Conservation (phyloP, 768 basidiomycete species). For the Kwoniella botswanensis region DNA sequence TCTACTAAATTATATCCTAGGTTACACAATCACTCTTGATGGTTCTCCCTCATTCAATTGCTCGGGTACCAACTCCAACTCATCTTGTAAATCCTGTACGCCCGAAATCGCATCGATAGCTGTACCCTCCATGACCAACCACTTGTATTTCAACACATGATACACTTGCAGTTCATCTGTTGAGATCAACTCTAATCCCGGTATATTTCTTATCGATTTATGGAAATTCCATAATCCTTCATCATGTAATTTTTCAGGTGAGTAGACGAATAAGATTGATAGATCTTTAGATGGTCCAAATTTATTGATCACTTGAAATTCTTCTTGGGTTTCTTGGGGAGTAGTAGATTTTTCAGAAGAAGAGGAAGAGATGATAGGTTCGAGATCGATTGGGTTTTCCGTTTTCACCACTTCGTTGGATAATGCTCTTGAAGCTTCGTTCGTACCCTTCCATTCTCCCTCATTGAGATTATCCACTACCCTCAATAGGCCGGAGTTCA, state of each 20-base stretch:
- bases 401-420: constrained; percentile 56
- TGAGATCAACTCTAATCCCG: constrained; percentile 66
- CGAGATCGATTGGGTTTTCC: background rate
- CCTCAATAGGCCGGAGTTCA: constrained; percentile 74
- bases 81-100: constrained; percentile 10
- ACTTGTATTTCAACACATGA: constrained; percentile 80
- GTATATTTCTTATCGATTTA: constrained; percentile 73
- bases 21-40: background rate
- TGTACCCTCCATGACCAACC: constrained; percentile 77
- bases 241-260: constrained; percentile 24
- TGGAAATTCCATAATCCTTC: constrained; percentile 58
- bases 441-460: constrained; percentile 48
- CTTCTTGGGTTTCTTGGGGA: constrained; percentile 1
- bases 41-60: constrained; percentile 12
- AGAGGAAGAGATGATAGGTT: constrained; percentile 10
- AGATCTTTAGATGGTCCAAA: constrained; percentile 46
- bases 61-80: constrained; percentile 3
- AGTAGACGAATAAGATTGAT: constrained; percentile 52
- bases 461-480: constrained; percentile 64
- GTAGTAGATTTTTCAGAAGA: too few species aligned
- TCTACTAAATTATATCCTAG: too few species aligned
- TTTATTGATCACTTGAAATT: constrained; percentile 23
- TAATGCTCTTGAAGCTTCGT: constrained; percentile 72
- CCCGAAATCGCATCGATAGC: constrained; percentile 67
- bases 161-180: constrained; percentile 73